Evolutionary conservation across 2,329 filamentous ascomycete species (phyloP), one percentile per base, ranked within the genome.

Genomic region (Pseudogymnoascus sp.): DNA sequence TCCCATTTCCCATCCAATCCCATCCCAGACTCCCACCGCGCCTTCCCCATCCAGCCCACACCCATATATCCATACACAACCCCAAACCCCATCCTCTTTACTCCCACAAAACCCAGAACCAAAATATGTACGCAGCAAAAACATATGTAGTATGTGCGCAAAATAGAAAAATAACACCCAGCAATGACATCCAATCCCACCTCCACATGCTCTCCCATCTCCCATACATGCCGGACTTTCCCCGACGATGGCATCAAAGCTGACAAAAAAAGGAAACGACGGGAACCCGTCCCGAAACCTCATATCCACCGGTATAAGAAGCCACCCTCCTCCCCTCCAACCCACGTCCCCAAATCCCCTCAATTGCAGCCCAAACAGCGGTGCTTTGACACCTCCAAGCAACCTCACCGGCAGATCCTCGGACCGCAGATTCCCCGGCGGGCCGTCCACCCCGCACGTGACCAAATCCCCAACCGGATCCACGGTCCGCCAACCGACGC

Each of bases 281-380:
- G 46, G 46, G 46, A 53, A 53, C 46, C 46, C 3, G 46, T 53
- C 46, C 46, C 46, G 46, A 31, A 8, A 18, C 46, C 46, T 31
- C 25, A 53, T 53, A n/a, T 53, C 46, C 46, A 12, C 46, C 46
- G 10, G 7, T 53, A 53, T 53, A 53, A 53, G 46, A 53, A 53
- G 23, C 14, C 46, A 2, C 40, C 11, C 2, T 12, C 10, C 4
- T 11, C 40, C 40, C 36, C 12, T 25, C 21, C 21, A 23, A 23
- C 21, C 21, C 21, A 23, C 21, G 21, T 23, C 21, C 21, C 11
- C 11, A 6, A 38, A 46, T 23, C 21, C 42, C 25, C 25, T 44
- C 40, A 44, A 36, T 5, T 14, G 38, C 38, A 18, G 38, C 42
- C 42, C 46, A 53, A 53, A 53, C 1, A 0, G 28, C 7, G 4